phyloP scores from a whole-genome alignment of 1,284 basidiomycete genomes.

The Sporisorium reilianum region DNA sequence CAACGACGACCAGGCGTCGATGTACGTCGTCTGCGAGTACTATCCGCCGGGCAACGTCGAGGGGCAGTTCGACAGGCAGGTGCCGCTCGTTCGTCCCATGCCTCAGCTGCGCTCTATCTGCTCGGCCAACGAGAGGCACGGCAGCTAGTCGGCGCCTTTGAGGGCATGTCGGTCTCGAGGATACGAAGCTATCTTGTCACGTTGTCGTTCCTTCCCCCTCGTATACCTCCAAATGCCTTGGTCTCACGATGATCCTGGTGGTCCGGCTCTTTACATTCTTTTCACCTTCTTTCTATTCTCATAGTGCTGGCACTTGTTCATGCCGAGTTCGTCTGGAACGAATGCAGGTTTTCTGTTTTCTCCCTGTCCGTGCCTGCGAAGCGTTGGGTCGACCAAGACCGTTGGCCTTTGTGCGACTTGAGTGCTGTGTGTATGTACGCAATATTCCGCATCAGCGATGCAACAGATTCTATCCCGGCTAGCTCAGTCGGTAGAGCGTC shows the following conservation, averaged over 20 bases:
- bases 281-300: neutral
- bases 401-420: too few species aligned
- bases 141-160: conserved; percentile 18
- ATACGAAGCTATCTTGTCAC: too few species aligned
- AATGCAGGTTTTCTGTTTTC: conserved; percentile 4
- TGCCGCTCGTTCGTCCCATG: conserved; percentile 21
- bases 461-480: conserved; percentile 60
- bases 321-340: conserved; percentile 12
- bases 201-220: too few species aligned
- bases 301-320: conserved; percentile 1
- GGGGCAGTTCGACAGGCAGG: conserved; percentile 23
- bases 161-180: too few species aligned
- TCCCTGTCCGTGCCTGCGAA: neutral
- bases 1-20: conserved; percentile 10
- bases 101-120: conserved; percentile 33
- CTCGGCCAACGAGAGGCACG: conserved; percentile 42
- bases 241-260: neutral
- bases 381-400: neutral
- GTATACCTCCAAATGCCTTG: neutral
- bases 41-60: conserved; percentile 43
- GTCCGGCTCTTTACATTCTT: neutral
- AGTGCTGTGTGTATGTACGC: too few species aligned
- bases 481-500: conserved; percentile 70
- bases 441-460: too few species aligned
- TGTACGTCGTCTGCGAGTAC: conserved; percentile 51